Percentiles rank a stretch among this genome's conserved stretches.
phyloP scores from a whole-genome alignment of 345 rosid species.

The Ricinus communis region DNA sequence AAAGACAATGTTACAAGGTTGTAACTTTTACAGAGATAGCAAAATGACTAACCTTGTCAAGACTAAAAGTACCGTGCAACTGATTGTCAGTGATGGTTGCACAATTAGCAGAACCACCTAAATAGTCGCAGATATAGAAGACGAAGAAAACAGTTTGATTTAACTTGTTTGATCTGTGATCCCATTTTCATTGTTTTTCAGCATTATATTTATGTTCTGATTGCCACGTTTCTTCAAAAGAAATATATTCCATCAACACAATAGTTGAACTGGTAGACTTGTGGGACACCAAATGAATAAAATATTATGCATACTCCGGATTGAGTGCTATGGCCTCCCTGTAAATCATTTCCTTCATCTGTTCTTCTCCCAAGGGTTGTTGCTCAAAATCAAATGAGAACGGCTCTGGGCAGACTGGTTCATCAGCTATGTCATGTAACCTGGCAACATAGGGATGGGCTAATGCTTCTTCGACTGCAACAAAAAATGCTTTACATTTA shows the following conservation, averaged over 20 bases:
- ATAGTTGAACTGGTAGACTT: background rate
- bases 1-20: constrained; percentile 1
- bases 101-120: constrained; percentile 3
- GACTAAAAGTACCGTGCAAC: background rate
- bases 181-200: background rate
- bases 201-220: background rate
- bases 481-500: constrained; percentile 6
- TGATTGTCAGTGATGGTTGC: constrained; percentile 1
- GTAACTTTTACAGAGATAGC: background rate
- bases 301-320: constrained; percentile 55
- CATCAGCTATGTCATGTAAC: constrained; percentile 84
- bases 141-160: background rate
- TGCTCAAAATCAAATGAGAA: constrained; percentile 92
- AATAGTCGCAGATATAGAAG: background rate
- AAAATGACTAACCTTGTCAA: no score
- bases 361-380: constrained; percentile 76
- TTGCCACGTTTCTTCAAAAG: background rate
- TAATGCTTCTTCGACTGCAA: constrained; percentile 89
- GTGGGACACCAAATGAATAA: no score
- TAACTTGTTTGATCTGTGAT: background rate
- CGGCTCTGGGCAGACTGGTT: constrained; percentile 70
- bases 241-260: background rate
- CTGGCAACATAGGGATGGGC: constrained; percentile 83
- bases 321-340: constrained; percentile 71
- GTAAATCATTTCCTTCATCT: constrained; percentile 88